These are phyloP conservation scores for Clarireedia sp. DNA, from an alignment of 2,329 filamentous ascomycete species.

Conservation along the genomic window DNA sequence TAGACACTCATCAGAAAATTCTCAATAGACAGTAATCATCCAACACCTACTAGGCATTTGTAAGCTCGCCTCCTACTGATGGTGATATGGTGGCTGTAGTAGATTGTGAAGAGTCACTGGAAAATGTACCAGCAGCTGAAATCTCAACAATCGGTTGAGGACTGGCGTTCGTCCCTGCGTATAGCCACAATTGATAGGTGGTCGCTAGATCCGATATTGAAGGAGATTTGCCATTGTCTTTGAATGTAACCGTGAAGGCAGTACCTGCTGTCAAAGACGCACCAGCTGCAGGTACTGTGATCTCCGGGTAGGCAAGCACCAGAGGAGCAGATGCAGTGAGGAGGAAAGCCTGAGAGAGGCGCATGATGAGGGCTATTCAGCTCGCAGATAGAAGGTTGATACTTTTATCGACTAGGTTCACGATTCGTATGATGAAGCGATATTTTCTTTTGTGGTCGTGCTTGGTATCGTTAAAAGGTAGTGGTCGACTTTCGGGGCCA, in stretches of 20 bases:
- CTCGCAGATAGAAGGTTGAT: neutral
- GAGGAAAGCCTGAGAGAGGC: conserved; percentile 14
- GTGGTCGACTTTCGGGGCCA: neutral
- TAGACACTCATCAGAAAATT: conserved; percentile 24
- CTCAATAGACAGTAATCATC: neutral
- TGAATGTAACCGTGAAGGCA: conserved; percentile 47
- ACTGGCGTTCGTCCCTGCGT: conserved; percentile 49
- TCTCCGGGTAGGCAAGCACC: conserved; percentile 32
- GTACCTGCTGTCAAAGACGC: conserved; percentile 40
- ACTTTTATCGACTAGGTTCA: neutral
- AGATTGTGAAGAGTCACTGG: neutral
- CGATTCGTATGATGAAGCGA: neutral
- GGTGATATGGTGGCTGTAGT: conserved; percentile 24
- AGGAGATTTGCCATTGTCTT: conserved; percentile 44
- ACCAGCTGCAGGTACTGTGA: conserved; percentile 45
- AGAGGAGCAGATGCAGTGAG: conserved; percentile 19
- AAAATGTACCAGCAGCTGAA: neutral
- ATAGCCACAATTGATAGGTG: conserved; percentile 51
- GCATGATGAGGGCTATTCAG: conserved; percentile 16
- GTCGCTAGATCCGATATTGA: conserved; percentile 40
- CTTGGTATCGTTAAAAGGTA: neutral
- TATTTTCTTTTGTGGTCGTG: neutral
- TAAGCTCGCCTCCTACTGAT: conserved; percentile 19
- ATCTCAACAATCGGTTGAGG: conserved; percentile 10
- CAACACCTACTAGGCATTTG: conserved; percentile 29